Evolutionary conservation across 1,139 yeast species (phyloP).

Genomic region (Martiniozyma asiatica): DNA sequence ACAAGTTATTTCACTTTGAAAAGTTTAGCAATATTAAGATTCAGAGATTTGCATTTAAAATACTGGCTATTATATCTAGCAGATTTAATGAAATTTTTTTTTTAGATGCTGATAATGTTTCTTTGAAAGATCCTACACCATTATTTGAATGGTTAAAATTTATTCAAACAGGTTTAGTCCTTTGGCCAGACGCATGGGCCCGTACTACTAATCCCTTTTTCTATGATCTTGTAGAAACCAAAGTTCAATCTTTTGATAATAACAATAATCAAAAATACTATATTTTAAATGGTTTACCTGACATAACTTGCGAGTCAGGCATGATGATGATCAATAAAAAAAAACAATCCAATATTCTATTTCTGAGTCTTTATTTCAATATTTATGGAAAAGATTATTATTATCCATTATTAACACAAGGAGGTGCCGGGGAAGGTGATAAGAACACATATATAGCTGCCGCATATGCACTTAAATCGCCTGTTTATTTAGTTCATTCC

Average conservation of each 20-base stretch:
- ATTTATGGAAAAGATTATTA: slow-evolving; percentile 48
- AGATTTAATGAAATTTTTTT: slow-evolving; percentile 47
- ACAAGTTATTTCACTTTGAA: slow-evolving; percentile 22
- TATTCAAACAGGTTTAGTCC: slow-evolving; percentile 24
- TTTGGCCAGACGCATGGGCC: slow-evolving; percentile 74
- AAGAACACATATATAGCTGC: slow-evolving; percentile 61
- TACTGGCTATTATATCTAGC: slow-evolving; percentile 48
- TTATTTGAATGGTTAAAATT: slow-evolving; percentile 30
- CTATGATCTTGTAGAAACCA: slow-evolving; percentile 42
- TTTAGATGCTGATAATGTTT: slow-evolving; percentile 60
- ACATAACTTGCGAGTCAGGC: slow-evolving; percentile 56
- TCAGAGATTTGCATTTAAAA: slow-evolving; percentile 53
- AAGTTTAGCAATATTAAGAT: too few species aligned
- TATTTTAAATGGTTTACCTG: slow-evolving; percentile 45
- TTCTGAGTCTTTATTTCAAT: slow-evolving; percentile 46
- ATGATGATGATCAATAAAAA: slow-evolving; percentile 46
- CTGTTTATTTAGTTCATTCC: slow-evolving; percentile 43
- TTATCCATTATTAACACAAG: slow-evolving; percentile 52
- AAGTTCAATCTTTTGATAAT: slow-evolving; percentile 22
- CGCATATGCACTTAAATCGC: slow-evolving; percentile 36
- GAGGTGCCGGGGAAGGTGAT: slow-evolving; percentile 65
- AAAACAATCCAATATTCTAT: slow-evolving; percentile 36
- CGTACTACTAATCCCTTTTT: slow-evolving; percentile 49
- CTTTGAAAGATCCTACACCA: slow-evolving; percentile 40
- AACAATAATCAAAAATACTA: slow-evolving; percentile 31